These are phyloP conservation scores for Venturia nashicola DNA, from an alignment of 2,329 filamentous ascomycete genomes.

Conservation along the genomic window DNA sequence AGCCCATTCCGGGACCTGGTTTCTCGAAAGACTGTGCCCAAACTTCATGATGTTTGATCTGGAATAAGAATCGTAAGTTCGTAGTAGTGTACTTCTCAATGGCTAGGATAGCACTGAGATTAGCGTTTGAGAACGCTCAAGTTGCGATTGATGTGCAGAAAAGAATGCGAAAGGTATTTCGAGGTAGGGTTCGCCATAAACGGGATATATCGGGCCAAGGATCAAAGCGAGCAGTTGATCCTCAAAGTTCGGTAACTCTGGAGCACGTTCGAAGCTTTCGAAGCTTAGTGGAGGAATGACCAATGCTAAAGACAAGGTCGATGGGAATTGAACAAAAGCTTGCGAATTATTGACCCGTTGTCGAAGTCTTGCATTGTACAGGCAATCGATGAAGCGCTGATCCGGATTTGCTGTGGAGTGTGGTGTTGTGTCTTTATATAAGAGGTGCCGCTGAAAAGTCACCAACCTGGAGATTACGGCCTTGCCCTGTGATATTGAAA, in stretches of 20 bases:
- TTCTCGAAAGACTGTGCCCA: conserved; percentile 52
- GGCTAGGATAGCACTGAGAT: not conserved
- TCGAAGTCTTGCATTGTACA: not conserved
- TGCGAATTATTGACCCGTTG: not conserved
- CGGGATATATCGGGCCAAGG: not conserved
- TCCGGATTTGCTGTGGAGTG: not conserved
- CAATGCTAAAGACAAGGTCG: not conserved
- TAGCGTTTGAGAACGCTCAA: not conserved
- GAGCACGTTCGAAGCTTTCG: not conserved
- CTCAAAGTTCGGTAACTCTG: not conserved
- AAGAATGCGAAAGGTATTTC: not conserved
- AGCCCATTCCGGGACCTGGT: conserved; percentile 81
- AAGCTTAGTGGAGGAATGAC: not conserved
- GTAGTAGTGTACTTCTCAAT: not conserved
- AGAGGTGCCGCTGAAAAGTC: not conserved
- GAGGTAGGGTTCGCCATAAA: not conserved
- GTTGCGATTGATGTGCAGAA: not conserved
- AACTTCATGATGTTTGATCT: conserved; percentile 28
- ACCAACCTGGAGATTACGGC: not conserved
- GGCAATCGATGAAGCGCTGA: not conserved
- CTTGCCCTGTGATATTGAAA: not conserved
- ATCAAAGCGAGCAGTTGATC: not conserved
- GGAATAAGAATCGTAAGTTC: not conserved
- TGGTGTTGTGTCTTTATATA: not conserved
- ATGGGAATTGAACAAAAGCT: not conserved